These are phyloP conservation scores for Ephemerocybe angulata DNA, from an alignment of 768 basidiomycete genomes.

Conservation along the genomic window DNA sequence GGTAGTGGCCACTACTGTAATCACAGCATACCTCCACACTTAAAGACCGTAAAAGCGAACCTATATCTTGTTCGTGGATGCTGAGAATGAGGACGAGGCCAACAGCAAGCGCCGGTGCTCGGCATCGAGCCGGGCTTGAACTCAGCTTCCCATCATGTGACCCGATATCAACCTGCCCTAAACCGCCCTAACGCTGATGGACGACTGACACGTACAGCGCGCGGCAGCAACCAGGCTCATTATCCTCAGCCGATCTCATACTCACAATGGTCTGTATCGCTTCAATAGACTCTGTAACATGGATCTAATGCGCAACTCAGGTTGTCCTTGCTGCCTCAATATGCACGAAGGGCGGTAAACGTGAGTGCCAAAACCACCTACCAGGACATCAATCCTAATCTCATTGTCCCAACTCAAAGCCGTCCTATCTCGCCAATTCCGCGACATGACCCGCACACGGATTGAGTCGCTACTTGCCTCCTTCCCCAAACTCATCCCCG, in stretches of 20 bases:
- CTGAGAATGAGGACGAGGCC: no score
- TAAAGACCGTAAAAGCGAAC: no score
- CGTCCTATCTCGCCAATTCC: slow-evolving; percentile 93
- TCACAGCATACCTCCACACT: no score
- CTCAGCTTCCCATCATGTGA: no score
- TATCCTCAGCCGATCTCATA: not conserved
- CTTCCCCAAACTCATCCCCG: slow-evolving; percentile 95
- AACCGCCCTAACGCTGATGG: not conserved
- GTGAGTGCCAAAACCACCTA: slow-evolving; percentile 39
- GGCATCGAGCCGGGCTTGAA: no score
- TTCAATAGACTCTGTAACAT: not conserved
- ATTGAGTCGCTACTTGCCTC: slow-evolving; percentile 95
- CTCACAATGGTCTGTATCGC: not conserved
- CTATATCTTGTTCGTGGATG: no score
- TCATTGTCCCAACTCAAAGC: slow-evolving; percentile 45
- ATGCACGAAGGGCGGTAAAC: slow-evolving; percentile 92
- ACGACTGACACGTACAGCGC: not conserved
- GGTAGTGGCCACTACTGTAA: no score
- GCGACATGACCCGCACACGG: slow-evolving; percentile 85
- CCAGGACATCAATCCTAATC: not conserved
- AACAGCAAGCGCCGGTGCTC: no score
- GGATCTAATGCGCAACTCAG: slow-evolving; percentile 32
- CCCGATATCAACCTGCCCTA: slow-evolving; percentile 1
- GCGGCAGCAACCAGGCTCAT: not conserved
- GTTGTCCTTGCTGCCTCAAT: slow-evolving; percentile 93